Base-by-base conservation (phyloP, 2,329 filamentous ascomycete species). In the Simplicillium sp. region DNA sequence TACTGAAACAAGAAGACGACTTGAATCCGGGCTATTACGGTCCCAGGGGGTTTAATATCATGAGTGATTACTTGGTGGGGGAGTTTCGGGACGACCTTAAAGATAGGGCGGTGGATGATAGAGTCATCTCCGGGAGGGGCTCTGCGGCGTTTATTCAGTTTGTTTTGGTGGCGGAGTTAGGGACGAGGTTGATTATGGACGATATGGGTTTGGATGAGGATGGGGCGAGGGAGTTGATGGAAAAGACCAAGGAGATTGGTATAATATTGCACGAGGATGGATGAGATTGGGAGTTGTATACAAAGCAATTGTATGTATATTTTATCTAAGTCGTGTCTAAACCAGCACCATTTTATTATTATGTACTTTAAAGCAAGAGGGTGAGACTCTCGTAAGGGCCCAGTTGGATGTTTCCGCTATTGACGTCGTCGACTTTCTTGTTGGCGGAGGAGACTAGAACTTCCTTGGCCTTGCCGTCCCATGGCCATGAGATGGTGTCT, bases 1-100 rank as follows among this genome's bases (percentile, higher is more conserved):
- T 73, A 18, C 64, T 84, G 42, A 65, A 76, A 39, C 72, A 76
- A 44, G 77, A 70, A 38, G 64, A 76, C 20, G 71, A 67, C 41
- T 68, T 82, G 25, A 80, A 75, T 3, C 84, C 84, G 9, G 88
- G 88, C 0, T 95, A 94, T 60, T 95, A 94, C 60, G 88, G 88
- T 2, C 74, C 81, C 3, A 75, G 80, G 15, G 88, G 88, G 1
- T 70, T 84, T 39, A 75, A 76, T 37, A 62, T 74, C 39, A 86
- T 95, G 73, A 84, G 78, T 35, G 80, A 86, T 51, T 74, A 73
- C 41, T 73, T 88, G 31, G 77, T 84, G 44, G 54, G 62, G 3
- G 67, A 68, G 36, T 80, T 86, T 55, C 75, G 73, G 12, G 56
- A 67, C 8, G 59, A 75, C 45, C 60, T 90, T 25, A 77, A 82